Evolutionary conservation across 148 eudicot species (phyloP).

Genomic region (Dysphania ambrosioides): DNA sequence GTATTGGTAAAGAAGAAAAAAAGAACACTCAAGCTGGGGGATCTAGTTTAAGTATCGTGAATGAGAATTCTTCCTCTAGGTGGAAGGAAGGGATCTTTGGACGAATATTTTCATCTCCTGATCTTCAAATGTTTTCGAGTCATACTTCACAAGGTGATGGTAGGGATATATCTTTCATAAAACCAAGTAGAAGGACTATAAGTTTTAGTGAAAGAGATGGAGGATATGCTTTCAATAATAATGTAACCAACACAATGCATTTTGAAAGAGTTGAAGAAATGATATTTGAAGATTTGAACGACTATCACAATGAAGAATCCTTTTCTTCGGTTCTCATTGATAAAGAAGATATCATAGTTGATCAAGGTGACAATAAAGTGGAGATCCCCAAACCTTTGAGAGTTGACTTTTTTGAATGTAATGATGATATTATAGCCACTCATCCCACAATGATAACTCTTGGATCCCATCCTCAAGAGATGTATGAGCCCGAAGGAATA

Average conservation of each 20-base stretch:
- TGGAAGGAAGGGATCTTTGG: conserved; percentile 22
- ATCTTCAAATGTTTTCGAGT: conserved; percentile 38
- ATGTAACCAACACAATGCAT: neutral
- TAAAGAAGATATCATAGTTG: neutral
- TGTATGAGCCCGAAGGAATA: neutral
- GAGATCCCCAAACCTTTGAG: no score
- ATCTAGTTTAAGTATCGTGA: conserved; percentile 33
- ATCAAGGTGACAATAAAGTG: neutral
- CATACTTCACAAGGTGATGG: conserved; percentile 26
- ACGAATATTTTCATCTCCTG: conserved; percentile 73
- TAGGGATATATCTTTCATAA: neutral
- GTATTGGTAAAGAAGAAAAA: conserved; percentile 28
- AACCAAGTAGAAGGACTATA: conserved; percentile 18
- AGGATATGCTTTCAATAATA: neutral
- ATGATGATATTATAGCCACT: neutral
- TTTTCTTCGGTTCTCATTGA: neutral
- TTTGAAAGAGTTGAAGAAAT: neutral
- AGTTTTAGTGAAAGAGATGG: conserved; percentile 20
- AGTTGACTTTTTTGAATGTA: neutral
- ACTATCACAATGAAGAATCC: neutral
- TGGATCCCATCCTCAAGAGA: neutral
- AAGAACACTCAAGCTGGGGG: conserved; percentile 19
- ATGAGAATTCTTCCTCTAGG: conserved; percentile 24
- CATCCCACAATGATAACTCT: neutral
- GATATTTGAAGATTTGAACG: neutral